Evolutionary conservation across 2,329 filamentous ascomycete species (phyloP), one percentile per base, ranked within the genome.

Genomic region (Westerdykella ornata): DNA sequence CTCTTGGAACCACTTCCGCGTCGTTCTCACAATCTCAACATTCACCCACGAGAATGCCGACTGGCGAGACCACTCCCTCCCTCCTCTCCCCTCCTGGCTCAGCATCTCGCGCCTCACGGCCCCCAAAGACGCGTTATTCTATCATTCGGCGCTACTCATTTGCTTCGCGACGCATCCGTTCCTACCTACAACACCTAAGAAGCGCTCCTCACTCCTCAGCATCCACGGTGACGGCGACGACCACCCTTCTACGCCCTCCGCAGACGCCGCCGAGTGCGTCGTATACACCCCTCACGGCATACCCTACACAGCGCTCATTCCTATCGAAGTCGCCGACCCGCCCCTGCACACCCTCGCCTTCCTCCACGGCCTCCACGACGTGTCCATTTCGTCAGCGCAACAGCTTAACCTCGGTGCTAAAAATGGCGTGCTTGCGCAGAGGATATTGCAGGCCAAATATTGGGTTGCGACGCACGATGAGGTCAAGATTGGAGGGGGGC

Each of bases 381-480:
- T 84, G 4, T 69, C 69, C n/a, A 62, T 76, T 15, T 65, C 65
- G 1, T 55, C 59, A 4, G 60, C 66, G 15, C 73, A 77, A 53
- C 79, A 82, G 57, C 65, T 82, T 26, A 84, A 84, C 46, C 71
- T 83, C 13, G 81, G 81, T 2, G 80, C 73, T 0, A 67, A 75
- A 44, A 84, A 83, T 52, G 81, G 77, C 0, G 60, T 82, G 13
- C 67, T 74, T 43, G 75, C 76, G 3, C 78, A 78, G 43, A 61
- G 69, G 13, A 60, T 72, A 4, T 60, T 77, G 20, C 65, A 69
- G 2, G 75, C 78, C 0, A 73, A 68, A 48, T 84, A 83, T 52
- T 84, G 80, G 81, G 63, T 84, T 14, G 73, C 72, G 0, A 84
- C 81, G 18, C 80, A 84, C 50, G 80, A 82, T 48, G 80, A 83